Evolutionary conservation across 306 rosid species (phyloP), one percentile per base, ranked within the genome.

Genomic region (Delonix regia): DNA sequence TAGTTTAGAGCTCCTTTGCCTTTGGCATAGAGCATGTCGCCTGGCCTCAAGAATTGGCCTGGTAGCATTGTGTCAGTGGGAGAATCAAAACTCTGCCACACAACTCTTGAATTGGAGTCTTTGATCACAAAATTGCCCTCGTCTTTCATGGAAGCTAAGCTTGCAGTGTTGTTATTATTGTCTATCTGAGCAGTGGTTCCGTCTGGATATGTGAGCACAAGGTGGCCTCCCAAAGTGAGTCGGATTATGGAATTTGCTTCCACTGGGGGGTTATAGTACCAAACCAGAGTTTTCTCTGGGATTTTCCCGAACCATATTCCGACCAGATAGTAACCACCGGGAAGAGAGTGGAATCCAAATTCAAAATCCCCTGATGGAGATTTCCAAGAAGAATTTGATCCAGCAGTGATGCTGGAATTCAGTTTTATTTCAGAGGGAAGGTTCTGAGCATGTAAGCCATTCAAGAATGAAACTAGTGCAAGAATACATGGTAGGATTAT

Each of bases 241-340:
- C 51, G 77, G 74, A 84, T 60, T 13, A 44, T 4, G 44, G 85
- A 84, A 66, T 77, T 77, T 33, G 25, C 34, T 67, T 77, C 65
- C 53, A 80, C 47, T 0, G 74, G 76, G 11, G 57, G 74, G 59
- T 39, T 62, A 0, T 5, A n/a, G 80, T 84, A 77, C 87, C 87
- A 84, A 22, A 73, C 87, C 0, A 80, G 69, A 24, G 85, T 84
- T 84, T 14, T 76, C 21, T 80, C 74, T 13, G 19, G 69, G 69
- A 80, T 84, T 9, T 61, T 84, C 0, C 55, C 83, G 38, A 66
- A 84, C 87, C 87, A 80, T 60, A 77, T 81, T 73, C 80, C 83
- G 2, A 14, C 36, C 47, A 84, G 70, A 30, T 64, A 80, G 47
- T 76, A 76, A 59, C 60, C 79, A 4, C 9, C 47, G 22, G 57